Evolutionary conservation across 1,284 basidiomycete species (phyloP).

Genomic region (Trametes polyzona): DNA sequence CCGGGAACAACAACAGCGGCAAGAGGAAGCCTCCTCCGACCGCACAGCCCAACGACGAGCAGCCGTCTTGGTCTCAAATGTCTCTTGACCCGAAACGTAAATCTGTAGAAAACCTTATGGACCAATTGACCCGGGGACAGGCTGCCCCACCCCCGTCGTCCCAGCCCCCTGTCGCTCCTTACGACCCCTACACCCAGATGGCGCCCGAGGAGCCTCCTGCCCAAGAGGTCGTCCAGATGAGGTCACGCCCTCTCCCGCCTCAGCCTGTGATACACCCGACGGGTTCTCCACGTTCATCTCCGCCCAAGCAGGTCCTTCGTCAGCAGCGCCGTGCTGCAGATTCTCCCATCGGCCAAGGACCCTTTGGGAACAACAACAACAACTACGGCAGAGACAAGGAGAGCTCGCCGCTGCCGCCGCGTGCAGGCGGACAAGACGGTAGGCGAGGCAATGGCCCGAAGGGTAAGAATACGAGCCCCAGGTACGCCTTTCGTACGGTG

Average conservation of each 20-base stretch:
- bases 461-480: slow-evolving; percentile 59
- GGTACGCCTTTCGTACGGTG: slow-evolving; percentile 41
- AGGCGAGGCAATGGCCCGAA: slow-evolving; percentile 45
- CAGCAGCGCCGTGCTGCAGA: slow-evolving; percentile 38
- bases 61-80: slow-evolving; percentile 48
- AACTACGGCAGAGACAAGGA: slow-evolving; percentile 63
- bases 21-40: slow-evolving; percentile 65
- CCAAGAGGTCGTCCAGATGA: slow-evolving; percentile 47
- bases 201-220: slow-evolving; percentile 44
- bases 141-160: slow-evolving; percentile 40
- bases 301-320: slow-evolving; percentile 52
- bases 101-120: slow-evolving; percentile 78
- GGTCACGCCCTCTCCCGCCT: slow-evolving; percentile 54
- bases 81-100: slow-evolving; percentile 71
- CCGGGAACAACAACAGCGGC: slow-evolving; percentile 44
- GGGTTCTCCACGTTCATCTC: slow-evolving; percentile 66
- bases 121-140: slow-evolving; percentile 66
- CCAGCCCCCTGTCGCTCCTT: slow-evolving; percentile 40
- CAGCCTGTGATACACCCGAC: slow-evolving; percentile 54
- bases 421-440: slow-evolving; percentile 33
- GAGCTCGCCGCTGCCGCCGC: slow-evolving; percentile 63
- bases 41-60: slow-evolving; percentile 53
- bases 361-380: slow-evolving; percentile 36
- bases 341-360: slow-evolving; percentile 42
- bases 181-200: slow-evolving; percentile 47